Base-by-base conservation (phyloP, 345 rosid genomes). In the Lumnitzera littorea region DNA sequence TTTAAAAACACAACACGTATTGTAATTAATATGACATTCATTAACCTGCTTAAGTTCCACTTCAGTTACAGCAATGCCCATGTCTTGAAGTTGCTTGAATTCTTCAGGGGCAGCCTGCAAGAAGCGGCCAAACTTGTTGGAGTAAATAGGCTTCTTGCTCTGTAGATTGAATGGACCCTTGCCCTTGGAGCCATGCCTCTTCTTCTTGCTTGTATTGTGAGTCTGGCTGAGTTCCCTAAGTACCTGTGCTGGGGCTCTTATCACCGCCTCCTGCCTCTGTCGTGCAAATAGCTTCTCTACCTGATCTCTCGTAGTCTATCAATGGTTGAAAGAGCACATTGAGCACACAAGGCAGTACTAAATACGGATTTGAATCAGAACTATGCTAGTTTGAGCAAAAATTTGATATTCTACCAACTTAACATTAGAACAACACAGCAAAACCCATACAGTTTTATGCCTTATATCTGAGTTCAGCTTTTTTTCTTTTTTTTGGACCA, bases 51-150 rank as follows among this genome's bases (percentile, higher is more conserved):
- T 73, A 59, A 78, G 76, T 60, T 76, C 70, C 4, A 31, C 53
- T 47, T 65, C 67, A 63, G 62, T 15, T 9, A 76, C 75, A 4
- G 69, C 36, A 23, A 78, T 36, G 13, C 50, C 58, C 24, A 74
- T 41, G 63, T 74, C 81, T 41, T 25, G 63, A 46, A 85, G 79
- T 67, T 80, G 81, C 53, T 66, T 24, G 71, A 53, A 70, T 11
- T 64, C 60, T 24, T 64, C 24, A 2, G 84, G 82, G 24, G 31
- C 14, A 25, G 81, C 84, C 24, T 80, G 71, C n/a, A 60, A 71
- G 76, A 76, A 78, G 60, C 10, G 62, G 12, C 86, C 86, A 17
- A 68, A 71, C 15, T 75, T 60, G 54, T 82, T 77, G 64, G 76
- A 62, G 67, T 80, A 76, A 46, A 51, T n/a, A n/a, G 82, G 75